A percentile compares a stretch with the other conserved stretches of the same genome.
phyloP scores from a whole-genome alignment of 2,329 filamentous ascomycete genomes.

The Pezicula neosporulosa region DNA sequence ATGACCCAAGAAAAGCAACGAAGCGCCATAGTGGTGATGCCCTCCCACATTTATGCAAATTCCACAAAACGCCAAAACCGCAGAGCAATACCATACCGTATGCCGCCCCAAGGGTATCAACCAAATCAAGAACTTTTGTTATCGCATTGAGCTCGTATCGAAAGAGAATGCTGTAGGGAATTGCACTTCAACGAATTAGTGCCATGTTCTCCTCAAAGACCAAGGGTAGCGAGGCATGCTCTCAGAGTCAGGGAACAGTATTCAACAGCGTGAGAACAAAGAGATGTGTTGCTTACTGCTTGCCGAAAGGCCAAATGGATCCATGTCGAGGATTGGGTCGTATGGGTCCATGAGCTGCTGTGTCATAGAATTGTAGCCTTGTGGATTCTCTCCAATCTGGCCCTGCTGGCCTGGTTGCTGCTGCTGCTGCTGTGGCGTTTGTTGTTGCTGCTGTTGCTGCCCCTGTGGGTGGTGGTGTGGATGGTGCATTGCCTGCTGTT shows the following conservation, averaged over 20 bases:
- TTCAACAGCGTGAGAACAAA: too few species aligned
- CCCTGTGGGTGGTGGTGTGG: slow-evolving; percentile 14
- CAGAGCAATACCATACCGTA: background rate
- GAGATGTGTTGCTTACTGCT: slow-evolving; percentile 46
- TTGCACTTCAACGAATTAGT: slow-evolving; percentile 50
- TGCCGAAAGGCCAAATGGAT: slow-evolving; percentile 88
- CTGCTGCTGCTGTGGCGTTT: slow-evolving; percentile 15
- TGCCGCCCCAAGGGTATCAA: slow-evolving; percentile 24
- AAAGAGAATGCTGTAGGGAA: slow-evolving; percentile 84
- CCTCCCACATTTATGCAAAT: too few species aligned
- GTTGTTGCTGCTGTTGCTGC: slow-evolving; percentile 5
- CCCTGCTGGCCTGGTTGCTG: slow-evolving; percentile 32
- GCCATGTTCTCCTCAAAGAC: too few species aligned
- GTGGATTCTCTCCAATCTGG: slow-evolving; percentile 34
- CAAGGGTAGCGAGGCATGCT: too few species aligned
- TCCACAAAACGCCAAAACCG: too few species aligned
- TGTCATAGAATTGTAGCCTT: slow-evolving; percentile 34
- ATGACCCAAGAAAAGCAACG: too few species aligned
- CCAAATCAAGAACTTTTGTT: slow-evolving; percentile 11
- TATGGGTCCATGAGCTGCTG: slow-evolving; percentile 61
- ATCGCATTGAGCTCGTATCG: slow-evolving; percentile 40
- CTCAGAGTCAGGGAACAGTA: too few species aligned
- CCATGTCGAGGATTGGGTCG: slow-evolving; percentile 85
- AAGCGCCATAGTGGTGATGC: too few species aligned
- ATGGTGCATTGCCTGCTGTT: slow-evolving; percentile 30